These are phyloP conservation scores for Venustampulla echinocandica DNA, from an alignment of 495 filamentous ascomycete species.

Conservation along the genomic window DNA sequence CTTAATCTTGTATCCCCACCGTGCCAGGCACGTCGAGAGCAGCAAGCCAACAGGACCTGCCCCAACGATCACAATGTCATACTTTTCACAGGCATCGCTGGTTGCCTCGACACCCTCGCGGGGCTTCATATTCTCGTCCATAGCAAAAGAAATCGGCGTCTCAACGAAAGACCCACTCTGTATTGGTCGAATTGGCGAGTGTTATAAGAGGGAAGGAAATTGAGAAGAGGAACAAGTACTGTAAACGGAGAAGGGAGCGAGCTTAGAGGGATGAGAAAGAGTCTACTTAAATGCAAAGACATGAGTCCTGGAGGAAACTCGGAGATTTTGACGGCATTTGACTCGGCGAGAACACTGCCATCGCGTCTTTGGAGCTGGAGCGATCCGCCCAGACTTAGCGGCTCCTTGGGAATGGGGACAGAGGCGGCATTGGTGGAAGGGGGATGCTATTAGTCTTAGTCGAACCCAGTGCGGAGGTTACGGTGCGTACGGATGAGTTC, in stretches of 20 bases:
- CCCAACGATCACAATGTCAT: conserved; percentile 77
- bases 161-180: not conserved
- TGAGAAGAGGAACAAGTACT: too few relatives aligned
- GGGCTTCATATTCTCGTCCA: conserved; percentile 17
- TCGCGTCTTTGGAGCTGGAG: too few relatives aligned
- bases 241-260: too few relatives aligned
- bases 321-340: conserved; percentile 8
- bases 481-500: too few relatives aligned
- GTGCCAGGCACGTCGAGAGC: conserved; percentile 69
- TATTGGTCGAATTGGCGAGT: not conserved
- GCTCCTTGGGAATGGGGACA: too few relatives aligned
- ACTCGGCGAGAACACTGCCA: not conserved
- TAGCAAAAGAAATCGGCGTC: conserved; percentile 2
- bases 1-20: conserved; percentile 61
- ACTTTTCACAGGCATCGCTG: conserved; percentile 17
- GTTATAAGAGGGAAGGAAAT: not conserved
- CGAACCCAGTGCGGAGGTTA: not conserved
- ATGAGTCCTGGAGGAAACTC: conserved; percentile 7
- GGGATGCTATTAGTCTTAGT: not conserved
- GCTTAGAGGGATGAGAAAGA: not conserved
- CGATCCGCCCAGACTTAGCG: too few relatives aligned
- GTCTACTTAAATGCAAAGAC: not conserved
- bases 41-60: conserved; percentile 84
- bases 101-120: conserved; percentile 5
- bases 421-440: too few relatives aligned